Conservation (phyloP, 805 yeast species). For the Brettanomyces nanus region DNA sequence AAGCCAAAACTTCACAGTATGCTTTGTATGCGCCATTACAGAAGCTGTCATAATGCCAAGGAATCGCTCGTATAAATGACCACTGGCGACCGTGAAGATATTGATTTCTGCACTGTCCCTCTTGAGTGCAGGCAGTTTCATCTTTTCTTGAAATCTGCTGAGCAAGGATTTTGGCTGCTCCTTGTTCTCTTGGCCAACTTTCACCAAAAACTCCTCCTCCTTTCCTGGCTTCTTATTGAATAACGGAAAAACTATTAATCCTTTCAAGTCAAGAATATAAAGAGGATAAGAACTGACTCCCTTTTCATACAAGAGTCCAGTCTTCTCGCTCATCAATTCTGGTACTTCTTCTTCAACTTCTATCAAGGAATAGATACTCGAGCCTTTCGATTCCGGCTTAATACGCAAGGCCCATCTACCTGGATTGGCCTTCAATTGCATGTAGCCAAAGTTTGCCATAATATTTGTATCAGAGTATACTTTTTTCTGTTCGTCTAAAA, state of each 20-base stretch:
- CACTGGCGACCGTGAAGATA: constrained; percentile 77
- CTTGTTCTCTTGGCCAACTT: constrained; percentile 1
- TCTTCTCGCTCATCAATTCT: background rate
- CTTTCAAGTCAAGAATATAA: constrained; percentile 3
- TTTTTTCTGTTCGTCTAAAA: constrained; percentile 17
- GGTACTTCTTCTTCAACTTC: constrained; percentile 3
- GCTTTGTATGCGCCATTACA: constrained; percentile 56
- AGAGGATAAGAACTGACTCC: background rate
- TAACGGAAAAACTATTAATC: constrained; percentile 4
- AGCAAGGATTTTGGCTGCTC: background rate
- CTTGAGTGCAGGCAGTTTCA: background rate
- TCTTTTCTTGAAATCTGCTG: constrained; percentile 4
- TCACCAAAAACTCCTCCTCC: constrained; percentile 7
- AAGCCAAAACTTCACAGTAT: constrained; percentile 76
- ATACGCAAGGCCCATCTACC: constrained; percentile 57
- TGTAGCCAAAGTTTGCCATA: constrained; percentile 78
- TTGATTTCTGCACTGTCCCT: constrained; percentile 54
- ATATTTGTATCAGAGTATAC: constrained; percentile 49
- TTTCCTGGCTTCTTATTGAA: constrained; percentile 2
- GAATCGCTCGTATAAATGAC: constrained; percentile 69
- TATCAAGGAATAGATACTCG: constrained; percentile 32
- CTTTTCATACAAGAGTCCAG: no score
- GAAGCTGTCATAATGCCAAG: constrained; percentile 74
- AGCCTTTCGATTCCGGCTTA: constrained; percentile 32
- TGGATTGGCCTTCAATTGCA: constrained; percentile 67